Evolutionary conservation across 2,329 filamentous ascomycete species (phyloP).

Genomic region (Cladorrhinum sp.): DNA sequence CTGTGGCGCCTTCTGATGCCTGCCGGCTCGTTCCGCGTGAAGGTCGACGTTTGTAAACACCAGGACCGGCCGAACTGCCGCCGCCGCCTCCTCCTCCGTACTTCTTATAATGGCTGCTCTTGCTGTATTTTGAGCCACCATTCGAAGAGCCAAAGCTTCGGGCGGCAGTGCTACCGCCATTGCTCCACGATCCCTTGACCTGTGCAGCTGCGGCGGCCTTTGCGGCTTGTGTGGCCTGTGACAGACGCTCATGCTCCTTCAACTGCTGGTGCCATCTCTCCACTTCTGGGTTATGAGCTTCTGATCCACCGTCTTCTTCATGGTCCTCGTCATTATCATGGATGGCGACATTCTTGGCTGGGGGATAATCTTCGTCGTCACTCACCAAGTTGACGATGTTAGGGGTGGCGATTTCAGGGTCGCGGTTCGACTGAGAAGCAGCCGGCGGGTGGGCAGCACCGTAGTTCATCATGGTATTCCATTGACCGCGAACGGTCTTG

Average conservation of each 20-base stretch:
- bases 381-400: constrained; percentile 55
- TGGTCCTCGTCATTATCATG: constrained; percentile 19
- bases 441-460: constrained; percentile 11
- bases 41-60: constrained; percentile 24
- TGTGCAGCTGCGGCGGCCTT: not conserved
- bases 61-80: constrained; percentile 18
- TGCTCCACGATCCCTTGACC: no score
- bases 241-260: constrained; percentile 19
- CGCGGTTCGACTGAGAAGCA: constrained; percentile 11
- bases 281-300: constrained; percentile 22
- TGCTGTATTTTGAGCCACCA: not conserved
- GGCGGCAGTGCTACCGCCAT: no score
- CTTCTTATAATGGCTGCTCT: not conserved
- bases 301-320: not conserved
- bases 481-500: constrained; percentile 43
- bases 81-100: constrained; percentile 8
- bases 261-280: constrained; percentile 32
- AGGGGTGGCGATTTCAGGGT: constrained; percentile 50
- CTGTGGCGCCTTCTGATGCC: not conserved
- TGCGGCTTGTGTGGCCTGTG: not conserved
- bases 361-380: constrained; percentile 25
- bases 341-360: constrained; percentile 13
- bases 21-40: constrained; percentile 1
- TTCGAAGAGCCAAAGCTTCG: no score
- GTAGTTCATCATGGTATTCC: constrained; percentile 49